These are phyloP conservation scores for Fusarium guadeloupense DNA, from an alignment of 2,329 filamentous ascomycete genomes.

Conservation along the genomic window DNA sequence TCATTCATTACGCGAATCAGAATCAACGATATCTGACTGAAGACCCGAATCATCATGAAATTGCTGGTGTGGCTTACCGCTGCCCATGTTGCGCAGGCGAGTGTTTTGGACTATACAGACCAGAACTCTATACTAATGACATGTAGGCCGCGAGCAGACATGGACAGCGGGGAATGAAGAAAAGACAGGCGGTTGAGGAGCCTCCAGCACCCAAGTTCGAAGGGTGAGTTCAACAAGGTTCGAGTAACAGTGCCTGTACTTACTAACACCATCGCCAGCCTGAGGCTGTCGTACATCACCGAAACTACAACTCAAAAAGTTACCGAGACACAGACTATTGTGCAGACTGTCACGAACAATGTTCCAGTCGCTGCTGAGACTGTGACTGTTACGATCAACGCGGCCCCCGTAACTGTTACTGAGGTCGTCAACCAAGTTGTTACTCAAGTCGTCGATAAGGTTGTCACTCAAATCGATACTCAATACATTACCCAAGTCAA, in stretches of 20 bases:
- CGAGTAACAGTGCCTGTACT: too few relatives aligned
- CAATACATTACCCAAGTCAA: conserved; percentile 19
- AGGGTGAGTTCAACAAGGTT: conserved; percentile 27
- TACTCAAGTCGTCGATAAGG: conserved; percentile 22
- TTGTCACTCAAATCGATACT: conserved; percentile 16
- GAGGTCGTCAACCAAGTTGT: conserved; percentile 23
- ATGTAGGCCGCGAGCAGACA: conserved; percentile 32
- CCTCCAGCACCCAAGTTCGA: conserved; percentile 33
- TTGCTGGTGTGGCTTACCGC: conserved; percentile 31
- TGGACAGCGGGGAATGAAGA: conserved; percentile 20
- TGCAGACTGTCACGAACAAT: conserved; percentile 17
- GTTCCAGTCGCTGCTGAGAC: conserved; percentile 8
- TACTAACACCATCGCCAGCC: conserved; percentile 21
- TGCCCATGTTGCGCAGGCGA: conserved; percentile 33
- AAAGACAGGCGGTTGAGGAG: conserved; percentile 30
- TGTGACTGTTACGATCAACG: conserved; percentile 34
- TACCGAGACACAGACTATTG: conserved; percentile 27
- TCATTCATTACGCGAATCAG: conserved; percentile 20
- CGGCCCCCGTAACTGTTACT: conserved; percentile 20
- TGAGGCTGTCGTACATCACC: conserved; percentile 40
- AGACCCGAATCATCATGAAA: conserved; percentile 21
- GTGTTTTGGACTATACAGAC: neutral
- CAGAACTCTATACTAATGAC: conserved; percentile 1
- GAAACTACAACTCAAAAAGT: conserved; percentile 36
- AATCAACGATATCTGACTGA: neutral